Evolutionary conservation across 2,329 filamentous ascomycete species (phyloP).

Genomic region (Monosporascus sp.): DNA sequence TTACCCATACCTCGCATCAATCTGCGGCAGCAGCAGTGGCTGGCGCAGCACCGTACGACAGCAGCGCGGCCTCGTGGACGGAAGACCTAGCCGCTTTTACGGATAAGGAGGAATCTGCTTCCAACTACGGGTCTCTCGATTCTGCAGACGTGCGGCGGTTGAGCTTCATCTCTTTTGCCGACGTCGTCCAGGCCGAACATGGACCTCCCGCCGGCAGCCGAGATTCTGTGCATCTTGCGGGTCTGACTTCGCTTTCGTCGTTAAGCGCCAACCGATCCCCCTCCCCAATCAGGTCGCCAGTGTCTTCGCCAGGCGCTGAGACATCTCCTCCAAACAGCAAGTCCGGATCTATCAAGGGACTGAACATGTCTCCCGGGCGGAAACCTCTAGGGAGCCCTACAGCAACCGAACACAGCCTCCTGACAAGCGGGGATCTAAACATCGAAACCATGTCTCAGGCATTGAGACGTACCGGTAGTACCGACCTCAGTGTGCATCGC

Average conservation of each 20-base stretch:
- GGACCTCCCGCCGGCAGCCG: conserved; percentile 55
- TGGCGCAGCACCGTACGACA: conserved; percentile 36
- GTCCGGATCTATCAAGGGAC: conserved; percentile 65
- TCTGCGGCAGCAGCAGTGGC: conserved; percentile 66
- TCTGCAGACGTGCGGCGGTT: conserved; percentile 73
- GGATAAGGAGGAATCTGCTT: conserved; percentile 57
- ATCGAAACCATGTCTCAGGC: conserved; percentile 95
- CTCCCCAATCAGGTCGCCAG: conserved; percentile 74
- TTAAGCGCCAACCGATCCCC: conserved; percentile 60
- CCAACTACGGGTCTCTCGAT: conserved; percentile 75
- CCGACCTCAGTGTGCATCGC: conserved; percentile 59
- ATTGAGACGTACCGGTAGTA: conserved; percentile 76
- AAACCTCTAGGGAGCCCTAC: conserved; percentile 60
- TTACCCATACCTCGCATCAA: conserved; percentile 81
- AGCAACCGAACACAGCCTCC: conserved; percentile 45
- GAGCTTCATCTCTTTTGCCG: conserved; percentile 94
- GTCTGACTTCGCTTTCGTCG: conserved; percentile 56
- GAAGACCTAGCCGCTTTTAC: conserved; percentile 54
- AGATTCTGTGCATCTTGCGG: conserved; percentile 66
- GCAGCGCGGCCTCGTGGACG: conserved; percentile 46
- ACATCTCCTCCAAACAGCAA: conserved; percentile 74
- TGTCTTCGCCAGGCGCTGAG: conserved; percentile 63
- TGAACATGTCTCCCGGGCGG: conserved; percentile 63
- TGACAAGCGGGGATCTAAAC: conserved; percentile 64
- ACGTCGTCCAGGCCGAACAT: conserved; percentile 85